Percentiles rank a stretch among this genome's conserved stretches.
phyloP scores from a whole-genome alignment of 495 filamentous ascomycete genomes.

The Talaromyces ruber region DNA sequence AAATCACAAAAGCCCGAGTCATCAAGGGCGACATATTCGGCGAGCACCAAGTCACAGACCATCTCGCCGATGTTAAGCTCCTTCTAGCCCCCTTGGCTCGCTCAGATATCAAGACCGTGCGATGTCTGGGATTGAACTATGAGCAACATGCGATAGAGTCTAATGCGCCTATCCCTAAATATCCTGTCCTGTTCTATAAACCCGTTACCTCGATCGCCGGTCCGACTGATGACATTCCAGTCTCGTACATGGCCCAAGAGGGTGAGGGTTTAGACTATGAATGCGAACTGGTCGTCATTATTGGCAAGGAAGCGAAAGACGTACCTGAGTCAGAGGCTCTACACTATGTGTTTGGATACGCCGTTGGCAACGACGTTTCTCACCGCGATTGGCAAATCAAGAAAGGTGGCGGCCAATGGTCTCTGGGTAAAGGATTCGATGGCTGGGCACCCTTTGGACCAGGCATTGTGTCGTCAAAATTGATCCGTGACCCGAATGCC shows the following conservation, averaged over 20 bases:
- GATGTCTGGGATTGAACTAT: conserved; percentile 79
- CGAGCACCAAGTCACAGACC: conserved; percentile 60
- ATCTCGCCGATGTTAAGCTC: conserved; percentile 54
- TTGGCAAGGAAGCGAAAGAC: conserved; percentile 62
- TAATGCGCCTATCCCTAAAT: conserved; percentile 65
- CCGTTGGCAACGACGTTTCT: conserved; percentile 75
- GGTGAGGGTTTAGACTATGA: conserved; percentile 70
- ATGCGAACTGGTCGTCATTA: conserved; percentile 72
- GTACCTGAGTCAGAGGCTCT: conserved; percentile 60
- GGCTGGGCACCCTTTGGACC: conserved; percentile 85
- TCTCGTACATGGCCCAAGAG: conserved; percentile 50
- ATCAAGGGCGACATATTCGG: conserved; percentile 70
- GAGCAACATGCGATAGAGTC: conserved; percentile 72
- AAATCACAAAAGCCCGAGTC: conserved; percentile 56
- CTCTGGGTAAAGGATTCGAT: conserved; percentile 76
- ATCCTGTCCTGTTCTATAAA: conserved; percentile 79
- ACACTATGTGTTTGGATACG: conserved; percentile 71
- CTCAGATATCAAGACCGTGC: conserved; percentile 62
- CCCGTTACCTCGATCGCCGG: conserved; percentile 63
- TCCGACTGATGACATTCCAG: conserved; percentile 60
- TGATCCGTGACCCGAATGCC: conserved; percentile 63
- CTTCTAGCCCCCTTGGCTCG: conserved; percentile 62
- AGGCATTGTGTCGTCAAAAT: conserved; percentile 58
- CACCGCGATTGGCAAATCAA: conserved; percentile 80
- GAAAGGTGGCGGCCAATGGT: conserved; percentile 74